A percentile compares a stretch with the other conserved stretches of the same genome.
phyloP scores from a whole-genome alignment of 2,329 filamentous ascomycete genomes.

The Exophiala lecanii-corni region DNA sequence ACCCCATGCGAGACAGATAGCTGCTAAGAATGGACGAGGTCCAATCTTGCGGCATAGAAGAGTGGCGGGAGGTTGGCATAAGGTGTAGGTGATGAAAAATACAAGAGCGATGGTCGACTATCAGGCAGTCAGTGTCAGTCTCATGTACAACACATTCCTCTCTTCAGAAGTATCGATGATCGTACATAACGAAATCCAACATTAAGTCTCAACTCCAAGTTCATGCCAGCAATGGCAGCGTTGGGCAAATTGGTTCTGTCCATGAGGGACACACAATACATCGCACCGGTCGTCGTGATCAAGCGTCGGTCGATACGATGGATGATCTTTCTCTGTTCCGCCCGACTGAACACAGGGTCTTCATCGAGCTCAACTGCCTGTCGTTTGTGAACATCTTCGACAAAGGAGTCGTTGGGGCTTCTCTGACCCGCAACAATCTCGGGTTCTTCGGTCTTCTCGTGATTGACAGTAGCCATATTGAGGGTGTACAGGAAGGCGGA shows the following conservation, averaged over 20 bases:
- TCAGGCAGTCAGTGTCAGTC: not conserved
- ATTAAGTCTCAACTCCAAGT: constrained; percentile 3
- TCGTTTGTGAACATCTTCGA: not conserved
- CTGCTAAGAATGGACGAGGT: constrained; percentile 27
- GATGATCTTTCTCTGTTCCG: constrained; percentile 66
- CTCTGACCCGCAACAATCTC: not conserved
- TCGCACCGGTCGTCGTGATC: constrained; percentile 56
- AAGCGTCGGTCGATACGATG: constrained; percentile 63
- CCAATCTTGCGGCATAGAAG: constrained; percentile 63
- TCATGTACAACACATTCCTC: not conserved
- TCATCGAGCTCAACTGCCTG: constrained; percentile 14
- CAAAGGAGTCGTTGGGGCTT: not conserved
- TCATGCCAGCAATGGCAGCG: constrained; percentile 62
- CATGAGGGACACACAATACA: constrained; percentile 74
- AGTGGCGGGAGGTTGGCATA: constrained; percentile 67
- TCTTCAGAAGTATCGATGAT: not conserved
- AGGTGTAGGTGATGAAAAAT: constrained; percentile 67
- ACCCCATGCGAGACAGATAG: constrained; percentile 37
- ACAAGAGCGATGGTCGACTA: constrained; percentile 60
- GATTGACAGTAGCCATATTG: not conserved
- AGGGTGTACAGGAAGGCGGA: too few species aligned
- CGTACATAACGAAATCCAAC: constrained; percentile 7
- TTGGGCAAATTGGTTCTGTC: constrained; percentile 72
- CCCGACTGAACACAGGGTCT: constrained; percentile 41
- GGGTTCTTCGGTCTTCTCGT: not conserved